Base-by-base conservation (phyloP, 2,329 filamentous ascomycete species). In the Macroventuria anomochaeta region DNA sequence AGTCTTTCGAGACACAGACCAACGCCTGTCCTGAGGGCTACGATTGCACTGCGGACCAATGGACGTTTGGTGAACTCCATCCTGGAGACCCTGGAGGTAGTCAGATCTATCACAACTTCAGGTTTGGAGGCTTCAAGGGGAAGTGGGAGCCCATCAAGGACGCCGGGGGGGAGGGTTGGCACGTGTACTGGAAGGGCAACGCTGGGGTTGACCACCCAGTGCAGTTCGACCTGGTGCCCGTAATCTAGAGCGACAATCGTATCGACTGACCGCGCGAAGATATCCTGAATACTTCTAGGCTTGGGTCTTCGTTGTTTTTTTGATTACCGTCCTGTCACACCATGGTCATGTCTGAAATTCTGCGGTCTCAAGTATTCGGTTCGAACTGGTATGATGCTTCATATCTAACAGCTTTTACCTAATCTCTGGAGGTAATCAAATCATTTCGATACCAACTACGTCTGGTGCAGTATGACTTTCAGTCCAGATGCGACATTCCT, bases 101-200 rank as follows among this genome's bases (percentile, higher is more conserved):
- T 28, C 39, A 52, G 15, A 32, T 40, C 4, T 46, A 32, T 11
- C 25, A 36, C 23, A 46, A 61, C 13, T 49, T 61, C 26, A 29
- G 18, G 7, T 62, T 58, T 38, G 58, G 38, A 2, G 60, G 53
- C 6, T 65, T 59, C 32, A 39, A 46, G 13, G 62, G 62, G 1
- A 41, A 32, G 5, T 67, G 62, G 60, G 37, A 46, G 11, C 57
- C 58, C 1, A 55, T 59, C 37, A 61, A 62, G 29, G 64, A 67
- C 33, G 64, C 57, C 7, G 49, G 47, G 1, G 43, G 29, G 7
- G 57, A 62, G 25, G 64, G 62, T 1, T 67, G 62, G 62, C 55
- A 62, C 41, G 49, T 67, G 0, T 65, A 64, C 33, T 65, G 62
- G 64, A 62, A 54, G 26, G 55, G 38, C 7, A 47, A 55, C 34